Evolutionary conservation across 1,139 yeast species (phyloP), one percentile per base, ranked within the genome.

Genomic region (Scheffersomyces quercinus): DNA sequence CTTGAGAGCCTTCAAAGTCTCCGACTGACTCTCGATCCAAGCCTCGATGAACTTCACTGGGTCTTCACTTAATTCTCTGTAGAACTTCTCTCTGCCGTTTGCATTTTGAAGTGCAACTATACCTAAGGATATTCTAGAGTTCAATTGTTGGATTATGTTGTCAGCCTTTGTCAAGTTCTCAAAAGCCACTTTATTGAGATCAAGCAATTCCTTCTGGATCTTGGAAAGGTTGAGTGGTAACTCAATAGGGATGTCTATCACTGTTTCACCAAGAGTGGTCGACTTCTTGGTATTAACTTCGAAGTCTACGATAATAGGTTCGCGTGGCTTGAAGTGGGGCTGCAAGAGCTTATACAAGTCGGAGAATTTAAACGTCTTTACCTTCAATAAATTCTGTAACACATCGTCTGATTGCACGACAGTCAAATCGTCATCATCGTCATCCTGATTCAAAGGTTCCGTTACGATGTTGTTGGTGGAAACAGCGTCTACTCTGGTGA

Each of bases 291-390:
- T 89, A 56, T 83, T 79, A 30, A 93, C 77, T 42, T 81, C 82
- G 64, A 89, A 91, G 44, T 85, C 85, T 30, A 95, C 56, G 36
- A 77, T 77, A 35, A 91, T 81, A 15, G 99, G 98, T 47, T 84
- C 84, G 16, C 88, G 73, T 10, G 97, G 97, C 44, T 78, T 79
- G 51, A 78, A 77, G 43, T 85, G 83, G 6, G 68, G 66, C 47
- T 68, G 75, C 31, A 90, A 70, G 36, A 85, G 70, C 52, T 84
- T 87, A 59, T 88, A 80, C 45, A 93, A 76, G 53, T 88, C 95
- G 16, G 88, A 80, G 56, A 93, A 83, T 50, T 82, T 79, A 56
- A 85, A 73, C 24, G 74, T 64, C 43, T 72, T 71, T 30, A 73
- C 73, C 42, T 70, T 79, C 51, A 85, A 79, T 38, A 90, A 71